A percentile compares a stretch with the other conserved stretches of the same genome.
Evolutionary conservation across 1,284 basidiomycete species (phyloP).

Genomic region (Leccinum subrobustum): DNA sequence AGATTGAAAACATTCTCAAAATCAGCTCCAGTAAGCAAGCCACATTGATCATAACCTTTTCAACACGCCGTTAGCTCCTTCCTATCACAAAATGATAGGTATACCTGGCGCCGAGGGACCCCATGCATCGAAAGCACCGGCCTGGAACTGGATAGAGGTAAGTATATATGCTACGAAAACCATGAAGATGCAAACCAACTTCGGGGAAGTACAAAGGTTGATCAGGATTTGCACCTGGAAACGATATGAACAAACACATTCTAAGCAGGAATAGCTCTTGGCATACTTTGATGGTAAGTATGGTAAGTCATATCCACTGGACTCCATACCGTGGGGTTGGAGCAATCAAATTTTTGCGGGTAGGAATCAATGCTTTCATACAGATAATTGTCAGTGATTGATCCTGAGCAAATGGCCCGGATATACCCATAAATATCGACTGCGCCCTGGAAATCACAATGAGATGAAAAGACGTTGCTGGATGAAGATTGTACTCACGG

Average conservation of each 20-base stretch:
- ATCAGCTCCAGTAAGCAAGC: slow-evolving; percentile 60
- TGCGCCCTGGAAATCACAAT: slow-evolving; percentile 37
- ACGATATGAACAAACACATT: slow-evolving; percentile 6
- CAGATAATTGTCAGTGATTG: slow-evolving; percentile 4
- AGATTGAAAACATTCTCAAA: slow-evolving; percentile 77
- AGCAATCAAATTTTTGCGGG: slow-evolving; percentile 36
- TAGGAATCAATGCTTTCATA: slow-evolving; percentile 30
- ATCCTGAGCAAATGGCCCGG: background rate
- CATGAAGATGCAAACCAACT: slow-evolving; percentile 15
- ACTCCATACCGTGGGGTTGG: slow-evolving; percentile 30
- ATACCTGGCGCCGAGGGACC: slow-evolving; percentile 61
- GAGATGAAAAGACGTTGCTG: background rate
- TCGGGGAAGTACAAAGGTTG: slow-evolving; percentile 36
- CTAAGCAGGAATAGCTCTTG: background rate
- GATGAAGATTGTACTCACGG: slow-evolving; percentile 25
- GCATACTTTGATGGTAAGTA: slow-evolving; percentile 30
- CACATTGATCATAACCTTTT: slow-evolving; percentile 48
- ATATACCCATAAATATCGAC: slow-evolving; percentile 55
- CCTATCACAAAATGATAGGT: background rate
- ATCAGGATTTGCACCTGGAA: slow-evolving; percentile 26
- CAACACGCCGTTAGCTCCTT: slow-evolving; percentile 9
- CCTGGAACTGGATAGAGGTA: slow-evolving; percentile 53
- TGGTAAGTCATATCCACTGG: slow-evolving; percentile 30
- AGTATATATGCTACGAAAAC: slow-evolving; percentile 1
- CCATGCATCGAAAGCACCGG: slow-evolving; percentile 75